These are phyloP conservation scores for Tubosaeta sp. DNA, from an alignment of 768 basidiomycete species.

Conservation along the genomic window DNA sequence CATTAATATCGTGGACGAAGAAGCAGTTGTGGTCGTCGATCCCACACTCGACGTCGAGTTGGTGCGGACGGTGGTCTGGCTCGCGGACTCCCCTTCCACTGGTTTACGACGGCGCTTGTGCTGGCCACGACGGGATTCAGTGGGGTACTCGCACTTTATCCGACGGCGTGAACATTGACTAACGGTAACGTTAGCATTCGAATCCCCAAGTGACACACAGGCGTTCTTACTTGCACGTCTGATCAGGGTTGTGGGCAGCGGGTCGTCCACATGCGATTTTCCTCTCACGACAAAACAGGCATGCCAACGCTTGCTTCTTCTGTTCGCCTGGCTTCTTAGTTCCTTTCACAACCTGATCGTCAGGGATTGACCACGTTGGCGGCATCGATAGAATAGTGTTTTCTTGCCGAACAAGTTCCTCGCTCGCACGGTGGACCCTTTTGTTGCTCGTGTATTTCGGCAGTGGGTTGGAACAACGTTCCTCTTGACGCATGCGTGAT, in stretches of 20 bases:
- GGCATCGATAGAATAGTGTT: conserved; percentile 17
- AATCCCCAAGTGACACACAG: conserved; percentile 2
- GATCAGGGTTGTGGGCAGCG: conserved; percentile 32
- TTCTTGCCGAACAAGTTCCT: conserved; percentile 29
- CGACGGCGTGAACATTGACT: conserved; percentile 47
- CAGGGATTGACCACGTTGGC: conserved; percentile 33
- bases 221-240: conserved; percentile 44
- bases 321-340: conserved; percentile 34
- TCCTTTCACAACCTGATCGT: conserved; percentile 30
- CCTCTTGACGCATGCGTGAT: conserved; percentile 22
- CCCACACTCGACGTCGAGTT: conserved; percentile 16
- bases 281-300: conserved; percentile 46
- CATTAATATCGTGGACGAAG: conserved; percentile 22
- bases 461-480: conserved; percentile 15
- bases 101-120: conserved; percentile 38
- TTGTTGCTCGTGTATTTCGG: conserved; percentile 25
- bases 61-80: conserved; percentile 18
- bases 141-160: conserved; percentile 45
- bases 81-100: conserved; percentile 21
- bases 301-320: conserved; percentile 45
- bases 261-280: conserved; percentile 50
- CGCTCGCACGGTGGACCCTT: conserved; percentile 26
- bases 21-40: conserved; percentile 11
- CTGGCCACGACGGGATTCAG: conserved; percentile 45
- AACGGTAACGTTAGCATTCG: conserved; percentile 17